Evolutionary conservation across 495 filamentous ascomycete genomes (phyloP), one percentile per base, ranked within the genome.

Genomic region (Symbiotaphrina buchneri): DNA sequence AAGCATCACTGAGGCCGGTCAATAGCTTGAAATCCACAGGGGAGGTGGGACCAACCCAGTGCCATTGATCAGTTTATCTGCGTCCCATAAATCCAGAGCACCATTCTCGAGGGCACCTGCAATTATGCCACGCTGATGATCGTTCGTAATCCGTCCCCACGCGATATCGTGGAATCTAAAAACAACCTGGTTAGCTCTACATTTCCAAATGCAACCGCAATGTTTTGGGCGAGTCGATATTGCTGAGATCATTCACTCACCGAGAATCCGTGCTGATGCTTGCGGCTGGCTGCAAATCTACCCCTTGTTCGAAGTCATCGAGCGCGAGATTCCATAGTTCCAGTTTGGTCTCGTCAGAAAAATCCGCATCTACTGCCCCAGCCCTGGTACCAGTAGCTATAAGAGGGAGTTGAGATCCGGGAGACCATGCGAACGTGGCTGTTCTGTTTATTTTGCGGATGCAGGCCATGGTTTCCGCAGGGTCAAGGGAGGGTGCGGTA

Each of bases 81-180:
- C 90, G 50, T 90, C 80, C 84, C 84, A 99, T 27, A 99, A 52
- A 51, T 90, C 78, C 33, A 99, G 63, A n/a, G 83, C 75, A 16
- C 90, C 90, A 56, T 90, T 93, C 49, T 99, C 90, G 38, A 95
- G 59, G 39, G 79, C 87, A 42, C 85, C 90, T 20, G 90, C 87
- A 52, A 99, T 77, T 36, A 99, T 72, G 30, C 87, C 90, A 36
- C 65, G 59, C 1, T 73, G 70, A 37, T 76, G 63, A 33, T 77
- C 72, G 29, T 74, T 71, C 38, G 68, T 76, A 28, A 74, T 71
- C 41, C 72, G 65, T 21, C 77, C 72, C 87, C 87, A 99, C 31
- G 84, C 83, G 43, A 99, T 74, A 46, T 95, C 85, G 48, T 95
- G 82, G 56, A 99, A 99, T 36, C 87, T 93, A 41, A 30, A 46